These are phyloP conservation scores for Cyclotella distinguenda DNA, from an alignment of 108 stramenopile genomes.

Conservation along the genomic window DNA sequence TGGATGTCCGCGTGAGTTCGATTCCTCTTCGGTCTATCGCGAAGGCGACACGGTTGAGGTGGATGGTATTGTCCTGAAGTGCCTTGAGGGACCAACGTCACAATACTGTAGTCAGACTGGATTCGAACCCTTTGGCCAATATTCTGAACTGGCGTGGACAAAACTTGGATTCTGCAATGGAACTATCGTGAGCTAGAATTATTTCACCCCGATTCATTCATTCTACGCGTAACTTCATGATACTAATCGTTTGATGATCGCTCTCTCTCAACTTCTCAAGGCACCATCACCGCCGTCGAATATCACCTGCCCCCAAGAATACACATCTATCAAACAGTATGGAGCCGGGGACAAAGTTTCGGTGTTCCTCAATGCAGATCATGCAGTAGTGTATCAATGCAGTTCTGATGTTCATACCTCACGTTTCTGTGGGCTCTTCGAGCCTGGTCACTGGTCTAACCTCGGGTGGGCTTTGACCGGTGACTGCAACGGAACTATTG, in stretches of 20 bases:
- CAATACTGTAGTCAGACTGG: background rate
- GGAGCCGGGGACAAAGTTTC: background rate
- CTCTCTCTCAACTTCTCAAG: background rate
- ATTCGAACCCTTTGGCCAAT: background rate
- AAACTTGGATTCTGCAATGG: background rate
- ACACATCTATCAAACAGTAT: background rate
- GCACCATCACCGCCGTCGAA: conserved; percentile 3
- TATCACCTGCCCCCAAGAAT: background rate
- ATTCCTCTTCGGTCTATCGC: background rate
- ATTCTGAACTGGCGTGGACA: background rate
- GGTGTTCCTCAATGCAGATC: background rate
- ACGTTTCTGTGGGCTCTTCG: background rate
- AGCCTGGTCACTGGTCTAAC: background rate
- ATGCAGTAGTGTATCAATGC: background rate
- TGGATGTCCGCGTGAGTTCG: conserved; percentile 1
- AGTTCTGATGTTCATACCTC: background rate
- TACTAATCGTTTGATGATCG: background rate
- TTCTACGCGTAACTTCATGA: background rate
- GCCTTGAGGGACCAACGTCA: conserved; percentile 2
- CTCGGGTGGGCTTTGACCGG: background rate
- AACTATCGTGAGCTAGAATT: too few species aligned
- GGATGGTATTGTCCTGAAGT: background rate
- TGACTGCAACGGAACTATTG: background rate
- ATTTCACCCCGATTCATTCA: background rate
- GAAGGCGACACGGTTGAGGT: conserved; percentile 1